Conservation (phyloP, 2,329 filamentous ascomycete genomes). For the Talaromyces piceae region DNA sequence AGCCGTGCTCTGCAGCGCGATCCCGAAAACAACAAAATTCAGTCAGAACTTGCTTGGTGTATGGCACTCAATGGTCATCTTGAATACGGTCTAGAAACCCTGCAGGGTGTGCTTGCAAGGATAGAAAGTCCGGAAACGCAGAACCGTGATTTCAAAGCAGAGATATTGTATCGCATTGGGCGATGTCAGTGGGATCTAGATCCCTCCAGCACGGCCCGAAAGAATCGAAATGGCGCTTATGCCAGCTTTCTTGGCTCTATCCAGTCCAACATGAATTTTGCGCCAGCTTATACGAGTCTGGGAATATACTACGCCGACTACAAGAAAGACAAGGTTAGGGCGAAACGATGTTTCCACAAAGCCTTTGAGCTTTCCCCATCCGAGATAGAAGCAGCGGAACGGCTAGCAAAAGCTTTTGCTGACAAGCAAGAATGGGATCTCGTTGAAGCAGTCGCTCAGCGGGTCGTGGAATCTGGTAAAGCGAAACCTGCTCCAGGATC, state of each 20-base stretch:
- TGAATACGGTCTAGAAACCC: conserved; percentile 56
- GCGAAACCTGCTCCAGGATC: conserved; percentile 85
- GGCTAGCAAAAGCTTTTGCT: conserved; percentile 77
- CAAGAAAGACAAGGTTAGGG: conserved; percentile 74
- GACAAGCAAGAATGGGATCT: conserved; percentile 92
- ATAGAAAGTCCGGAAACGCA: conserved; percentile 56
- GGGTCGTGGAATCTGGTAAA: conserved; percentile 91
- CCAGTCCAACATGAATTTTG: conserved; percentile 79
- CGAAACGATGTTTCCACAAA: conserved; percentile 90
- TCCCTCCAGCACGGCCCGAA: conserved; percentile 64
- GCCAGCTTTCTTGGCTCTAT: conserved; percentile 73
- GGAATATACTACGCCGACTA: conserved; percentile 91
- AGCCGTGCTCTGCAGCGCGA: conserved; percentile 68
- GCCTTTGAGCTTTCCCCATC: conserved; percentile 85
- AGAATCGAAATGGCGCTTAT: conserved; percentile 75
- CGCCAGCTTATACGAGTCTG: conserved; percentile 83
- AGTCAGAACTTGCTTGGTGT: conserved; percentile 86
- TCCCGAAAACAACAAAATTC: conserved; percentile 65
- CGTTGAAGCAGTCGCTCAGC: conserved; percentile 83
- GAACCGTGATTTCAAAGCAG: conserved; percentile 66
- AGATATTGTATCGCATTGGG: conserved; percentile 80
- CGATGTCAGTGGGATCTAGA: conserved; percentile 82
- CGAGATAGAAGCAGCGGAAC: conserved; percentile 79
- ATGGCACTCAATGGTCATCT: conserved; percentile 76
- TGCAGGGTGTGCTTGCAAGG: conserved; percentile 61